Percentiles rank a stretch among this genome's conserved stretches.
Conservation (phyloP, 371 early-diverging fungal genomes). For the Furculomyces boomerangus region DNA sequence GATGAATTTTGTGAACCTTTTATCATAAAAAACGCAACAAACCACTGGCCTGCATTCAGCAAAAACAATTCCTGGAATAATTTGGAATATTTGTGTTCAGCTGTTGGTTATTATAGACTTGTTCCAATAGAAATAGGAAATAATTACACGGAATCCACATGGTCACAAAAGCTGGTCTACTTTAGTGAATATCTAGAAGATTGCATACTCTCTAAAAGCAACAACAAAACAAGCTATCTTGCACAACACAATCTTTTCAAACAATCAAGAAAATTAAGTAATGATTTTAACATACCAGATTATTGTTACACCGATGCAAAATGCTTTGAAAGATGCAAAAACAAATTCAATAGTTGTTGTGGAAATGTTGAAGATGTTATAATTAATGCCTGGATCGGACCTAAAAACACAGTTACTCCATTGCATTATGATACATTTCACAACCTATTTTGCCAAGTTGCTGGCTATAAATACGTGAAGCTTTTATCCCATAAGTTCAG, state of each 20-base stretch:
- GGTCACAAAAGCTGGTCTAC: slow-evolving; percentile 62
- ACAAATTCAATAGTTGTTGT: background rate
- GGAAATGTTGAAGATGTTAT: slow-evolving; percentile 27
- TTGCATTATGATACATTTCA: slow-evolving; percentile 71
- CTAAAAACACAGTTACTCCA: slow-evolving; percentile 65
- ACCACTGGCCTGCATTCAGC: slow-evolving; percentile 55
- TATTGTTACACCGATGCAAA: slow-evolving; percentile 41
- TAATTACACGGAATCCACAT: slow-evolving; percentile 51
- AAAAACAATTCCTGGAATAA: slow-evolving; percentile 34
- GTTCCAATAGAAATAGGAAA: slow-evolving; percentile 78
- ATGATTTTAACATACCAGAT: slow-evolving; percentile 60
- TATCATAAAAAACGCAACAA: slow-evolving; percentile 24
- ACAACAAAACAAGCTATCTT: slow-evolving; percentile 36
- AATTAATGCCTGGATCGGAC: slow-evolving; percentile 82
- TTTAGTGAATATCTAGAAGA: slow-evolving; percentile 48
- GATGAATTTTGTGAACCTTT: slow-evolving; percentile 4
- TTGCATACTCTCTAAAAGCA: slow-evolving; percentile 16
- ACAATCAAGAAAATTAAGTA: slow-evolving; percentile 51
- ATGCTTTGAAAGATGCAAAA: background rate
- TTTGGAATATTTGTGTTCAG: slow-evolving; percentile 30
- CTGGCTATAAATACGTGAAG: slow-evolving; percentile 62
- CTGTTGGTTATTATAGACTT: slow-evolving; percentile 46
- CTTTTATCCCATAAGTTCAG: slow-evolving; percentile 48
- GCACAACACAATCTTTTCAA: slow-evolving; percentile 79
- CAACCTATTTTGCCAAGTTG: slow-evolving; percentile 75